Base-by-base conservation (phyloP, 306 rosid species). In the Cicer pinnatifidum region DNA sequence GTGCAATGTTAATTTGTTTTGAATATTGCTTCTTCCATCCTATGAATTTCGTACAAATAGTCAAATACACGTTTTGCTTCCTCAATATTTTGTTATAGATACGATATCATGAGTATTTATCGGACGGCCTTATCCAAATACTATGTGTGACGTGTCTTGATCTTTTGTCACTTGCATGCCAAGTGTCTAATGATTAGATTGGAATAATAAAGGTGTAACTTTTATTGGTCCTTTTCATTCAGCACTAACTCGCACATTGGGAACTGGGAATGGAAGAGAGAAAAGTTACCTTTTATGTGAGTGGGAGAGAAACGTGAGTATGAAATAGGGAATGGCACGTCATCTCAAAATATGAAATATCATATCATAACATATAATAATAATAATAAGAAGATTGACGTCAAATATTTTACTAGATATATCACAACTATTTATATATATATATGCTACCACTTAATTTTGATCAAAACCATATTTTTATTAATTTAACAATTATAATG, bases 151-250 rank as follows among this genome's bases (percentile, higher is more conserved):
- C 35, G 47, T 62, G 57, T 10, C 35, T 20, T 58, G 2, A 35
- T 45, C 38, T 28, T 56, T 35, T 64, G 10, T 39, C 53, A 44
- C 0, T 3, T 39, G 67, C n/a, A 0, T 56, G 70, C n/a, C 79
- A 82, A 9, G 60, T 80, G 82, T 60, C 13, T 20, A 28, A 17
- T 48, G 51, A 48, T 35, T 20, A 44, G 15, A 41, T n/a, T 59
- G 41, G 59, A 45, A 67, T 9, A 10, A 23, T 11, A 20, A 9
- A 40, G 19, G 50, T 61, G 69, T 12, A 37, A 64, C 43, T 44
- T 51, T 51, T 19, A 6, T 38, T 12, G 17, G 59, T 59, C 51
- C 10, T 15, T 58, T 80, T 68, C 76, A 68, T 17, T 13, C 45
- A 50, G 8, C 7, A 40, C 35, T 40, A 47, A 28, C 40, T 79